Percentiles rank a stretch among this genome's conserved stretches.
phyloP scores from a whole-genome alignment of 2,329 filamentous ascomycete species.

The Graphilbum ipis-grandicollis region DNA sequence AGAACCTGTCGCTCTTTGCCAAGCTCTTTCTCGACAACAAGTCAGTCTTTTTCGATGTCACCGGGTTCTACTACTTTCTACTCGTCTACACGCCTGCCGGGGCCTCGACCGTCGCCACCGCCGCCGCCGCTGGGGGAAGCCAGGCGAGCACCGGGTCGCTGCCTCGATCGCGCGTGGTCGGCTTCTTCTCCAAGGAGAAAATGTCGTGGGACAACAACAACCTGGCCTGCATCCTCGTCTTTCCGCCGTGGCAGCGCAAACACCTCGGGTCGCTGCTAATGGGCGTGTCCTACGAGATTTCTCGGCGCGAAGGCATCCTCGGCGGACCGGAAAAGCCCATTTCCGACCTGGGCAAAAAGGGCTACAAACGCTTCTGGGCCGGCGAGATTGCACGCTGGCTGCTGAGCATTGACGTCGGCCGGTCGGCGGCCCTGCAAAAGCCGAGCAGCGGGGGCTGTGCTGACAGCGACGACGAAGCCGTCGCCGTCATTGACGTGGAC shows the following conservation, averaged over 20 bases:
- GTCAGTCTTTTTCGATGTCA: constrained; percentile 93
- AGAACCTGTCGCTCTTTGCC: constrained; percentile 88
- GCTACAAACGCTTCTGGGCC: constrained; percentile 76
- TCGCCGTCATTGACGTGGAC: constrained; percentile 45
- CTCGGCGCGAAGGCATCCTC: constrained; percentile 62
- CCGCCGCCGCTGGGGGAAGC: constrained; percentile 3
- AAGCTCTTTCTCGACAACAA: constrained; percentile 98
- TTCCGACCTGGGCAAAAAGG: constrained; percentile 65
- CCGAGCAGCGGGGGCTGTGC: constrained; percentile 1
- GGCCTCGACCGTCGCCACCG: constrained; percentile 1
- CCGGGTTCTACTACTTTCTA: constrained; percentile 86
- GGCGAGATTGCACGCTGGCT: constrained; percentile 64
- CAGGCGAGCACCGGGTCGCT: constrained; percentile 1
- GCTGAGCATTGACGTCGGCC: constrained; percentile 22
- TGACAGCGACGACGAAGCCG: constrained; percentile 9
- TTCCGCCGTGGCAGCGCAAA: constrained; percentile 87
- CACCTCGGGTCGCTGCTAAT: constrained; percentile 80
- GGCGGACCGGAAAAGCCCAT: constrained; percentile 92
- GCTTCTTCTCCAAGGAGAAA: constrained; percentile 99
- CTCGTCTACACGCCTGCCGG: constrained; percentile 50
- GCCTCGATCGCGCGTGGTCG: constrained; percentile 38
- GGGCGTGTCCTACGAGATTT: constrained; percentile 85
- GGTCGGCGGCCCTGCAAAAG: background rate
- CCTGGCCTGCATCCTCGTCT: constrained; percentile 85
- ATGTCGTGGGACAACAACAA: constrained; percentile 99